These are phyloP conservation scores for Leishmania major DNA, from an alignment of 208 protist genomes.

Conservation along the genomic window DNA sequence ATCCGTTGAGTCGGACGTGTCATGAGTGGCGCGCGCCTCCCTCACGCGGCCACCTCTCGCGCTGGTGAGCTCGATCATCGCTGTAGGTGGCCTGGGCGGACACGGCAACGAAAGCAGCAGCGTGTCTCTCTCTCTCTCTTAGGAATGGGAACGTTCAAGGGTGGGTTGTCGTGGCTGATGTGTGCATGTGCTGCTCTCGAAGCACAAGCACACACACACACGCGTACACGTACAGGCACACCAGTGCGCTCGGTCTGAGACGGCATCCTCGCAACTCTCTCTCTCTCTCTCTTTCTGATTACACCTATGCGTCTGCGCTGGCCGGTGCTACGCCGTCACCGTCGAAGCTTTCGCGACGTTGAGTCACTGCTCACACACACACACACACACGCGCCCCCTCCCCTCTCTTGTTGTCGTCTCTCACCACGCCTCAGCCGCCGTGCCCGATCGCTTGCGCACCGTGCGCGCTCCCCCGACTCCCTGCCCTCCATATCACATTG, in stretches of 20 bases:
- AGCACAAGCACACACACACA: too few relatives aligned
- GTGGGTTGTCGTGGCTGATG: background rate
- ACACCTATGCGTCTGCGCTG: background rate
- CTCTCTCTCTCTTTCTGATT: background rate
- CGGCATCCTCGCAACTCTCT: background rate
- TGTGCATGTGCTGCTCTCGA: background rate
- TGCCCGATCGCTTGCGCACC: background rate
- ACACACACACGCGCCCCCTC: background rate
- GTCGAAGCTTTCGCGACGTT: background rate
- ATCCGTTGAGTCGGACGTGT: background rate
- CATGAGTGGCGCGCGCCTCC: background rate
- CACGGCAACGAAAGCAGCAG: background rate
- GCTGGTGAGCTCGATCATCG: background rate
- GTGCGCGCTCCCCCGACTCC: background rate
- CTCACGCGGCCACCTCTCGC: background rate
- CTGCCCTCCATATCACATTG: background rate
- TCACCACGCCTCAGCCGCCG: background rate
- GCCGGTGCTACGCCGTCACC: background rate
- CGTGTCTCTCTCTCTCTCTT: background rate
- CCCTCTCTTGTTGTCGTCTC: background rate
- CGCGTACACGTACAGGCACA: too few relatives aligned
- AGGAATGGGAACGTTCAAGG: background rate
- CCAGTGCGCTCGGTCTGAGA: too few relatives aligned
- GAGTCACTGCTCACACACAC: background rate
- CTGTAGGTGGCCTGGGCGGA: background rate